phyloP scores from a whole-genome alignment of 345 rosid species.

The Ceriops decandra region DNA sequence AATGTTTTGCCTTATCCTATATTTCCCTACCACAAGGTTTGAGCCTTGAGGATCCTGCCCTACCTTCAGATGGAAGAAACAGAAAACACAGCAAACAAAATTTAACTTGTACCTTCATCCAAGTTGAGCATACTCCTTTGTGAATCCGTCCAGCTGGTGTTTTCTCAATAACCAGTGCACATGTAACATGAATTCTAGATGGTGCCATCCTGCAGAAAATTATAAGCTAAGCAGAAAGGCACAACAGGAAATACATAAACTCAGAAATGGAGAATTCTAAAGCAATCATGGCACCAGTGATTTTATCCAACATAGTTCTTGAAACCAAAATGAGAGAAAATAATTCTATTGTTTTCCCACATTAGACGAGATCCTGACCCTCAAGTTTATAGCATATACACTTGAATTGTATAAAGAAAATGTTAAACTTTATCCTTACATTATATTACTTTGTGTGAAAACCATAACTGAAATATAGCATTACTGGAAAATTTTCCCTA shows the following conservation, averaged over 20 bases:
- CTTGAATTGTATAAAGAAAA: background rate
- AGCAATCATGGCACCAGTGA: background rate
- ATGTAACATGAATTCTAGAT: constrained; percentile 80
- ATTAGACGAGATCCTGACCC: no score
- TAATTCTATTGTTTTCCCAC: no score
- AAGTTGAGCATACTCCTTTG: constrained; percentile 92
- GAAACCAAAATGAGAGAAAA: no score
- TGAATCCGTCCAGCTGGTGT: constrained; percentile 84
- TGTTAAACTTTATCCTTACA: background rate
- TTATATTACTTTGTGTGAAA: background rate
- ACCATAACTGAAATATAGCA: background rate
- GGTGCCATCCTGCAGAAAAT: constrained; percentile 54
- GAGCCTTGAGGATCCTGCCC: background rate
- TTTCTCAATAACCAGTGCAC: constrained; percentile 80
- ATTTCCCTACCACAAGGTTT: background rate
- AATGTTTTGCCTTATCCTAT: background rate
- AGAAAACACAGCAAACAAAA: background rate
- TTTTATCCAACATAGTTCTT: background rate
- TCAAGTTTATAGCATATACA: background rate
- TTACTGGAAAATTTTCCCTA: background rate
- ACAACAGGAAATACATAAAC: background rate
- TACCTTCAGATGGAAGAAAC: background rate
- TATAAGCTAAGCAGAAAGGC: constrained; percentile 11
- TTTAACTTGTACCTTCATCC: constrained; percentile 65
- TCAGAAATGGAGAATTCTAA: background rate